These are phyloP conservation scores for Acidomyces sp. DNA, from an alignment of 495 filamentous ascomycete species.

Conservation along the genomic window DNA sequence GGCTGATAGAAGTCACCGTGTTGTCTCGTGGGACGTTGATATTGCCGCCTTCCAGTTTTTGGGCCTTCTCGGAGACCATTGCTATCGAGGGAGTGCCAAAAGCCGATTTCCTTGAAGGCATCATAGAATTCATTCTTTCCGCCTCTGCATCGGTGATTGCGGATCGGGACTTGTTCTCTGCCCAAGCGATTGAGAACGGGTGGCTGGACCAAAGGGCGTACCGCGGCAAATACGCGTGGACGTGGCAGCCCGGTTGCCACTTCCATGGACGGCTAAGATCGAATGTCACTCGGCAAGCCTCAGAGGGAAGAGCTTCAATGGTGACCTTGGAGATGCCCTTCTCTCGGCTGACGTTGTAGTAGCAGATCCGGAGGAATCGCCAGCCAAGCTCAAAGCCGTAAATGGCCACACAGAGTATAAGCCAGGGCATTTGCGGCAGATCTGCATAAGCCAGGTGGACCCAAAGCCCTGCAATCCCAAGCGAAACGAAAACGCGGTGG, in stretches of 20 bases:
- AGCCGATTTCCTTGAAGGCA: not conserved
- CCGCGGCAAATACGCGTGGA: conserved; percentile 43
- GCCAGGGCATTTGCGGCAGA: conserved; percentile 29
- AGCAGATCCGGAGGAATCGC: conserved; percentile 22
- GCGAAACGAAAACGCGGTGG: conserved; percentile 38
- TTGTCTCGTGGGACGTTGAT: conserved; percentile 18
- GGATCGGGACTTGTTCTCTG: conserved; percentile 12
- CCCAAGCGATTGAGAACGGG: conserved; percentile 47
- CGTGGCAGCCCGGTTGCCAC: conserved; percentile 41
- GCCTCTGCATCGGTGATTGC: conserved; percentile 10
- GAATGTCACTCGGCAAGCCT: conserved; percentile 39
- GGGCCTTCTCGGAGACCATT: conserved; percentile 23
- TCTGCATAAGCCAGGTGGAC: conserved; percentile 38
- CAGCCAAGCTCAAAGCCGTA: conserved; percentile 25
- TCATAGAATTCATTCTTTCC: conserved; percentile 13
- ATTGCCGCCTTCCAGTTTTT: conserved; percentile 3
- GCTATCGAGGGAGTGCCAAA: conserved; percentile 15
- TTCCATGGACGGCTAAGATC: conserved; percentile 37
- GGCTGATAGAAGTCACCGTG: conserved; percentile 33
- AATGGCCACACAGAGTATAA: conserved; percentile 24
- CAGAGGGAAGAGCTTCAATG: conserved; percentile 40
- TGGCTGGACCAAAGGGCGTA: conserved; percentile 42
- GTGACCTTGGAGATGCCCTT: conserved; percentile 33
- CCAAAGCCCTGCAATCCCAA: conserved; percentile 41
- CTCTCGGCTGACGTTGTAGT: conserved; percentile 24